A percentile compares a stretch with the other conserved stretches of the same genome.
These are phyloP conservation scores for Fraxinus albicans DNA, from an alignment of 305 asterid species.

Conservation along the genomic window DNA sequence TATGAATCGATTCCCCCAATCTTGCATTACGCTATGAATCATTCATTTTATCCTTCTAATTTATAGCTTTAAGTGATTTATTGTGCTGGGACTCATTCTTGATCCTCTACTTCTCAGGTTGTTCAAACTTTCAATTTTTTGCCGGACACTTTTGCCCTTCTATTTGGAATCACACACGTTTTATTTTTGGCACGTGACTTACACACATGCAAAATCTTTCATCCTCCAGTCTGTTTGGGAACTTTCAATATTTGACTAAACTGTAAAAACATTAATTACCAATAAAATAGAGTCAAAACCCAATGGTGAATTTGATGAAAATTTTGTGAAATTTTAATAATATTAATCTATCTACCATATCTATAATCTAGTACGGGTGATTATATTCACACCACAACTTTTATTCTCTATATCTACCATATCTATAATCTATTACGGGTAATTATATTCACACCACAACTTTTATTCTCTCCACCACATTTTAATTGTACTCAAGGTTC, in stretches of 20 bases:
- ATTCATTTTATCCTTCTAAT: neutral
- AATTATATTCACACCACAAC: no score
- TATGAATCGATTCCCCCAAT: neutral
- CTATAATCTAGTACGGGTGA: no score
- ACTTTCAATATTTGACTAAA: neutral
- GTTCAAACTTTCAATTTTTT: neutral
- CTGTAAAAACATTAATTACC: neutral
- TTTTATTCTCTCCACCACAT: no score
- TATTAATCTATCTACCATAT: no score
- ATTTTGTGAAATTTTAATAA: neutral
- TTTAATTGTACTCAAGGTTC: no score
- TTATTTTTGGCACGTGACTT: neutral
- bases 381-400: no score
- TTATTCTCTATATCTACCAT: no score
- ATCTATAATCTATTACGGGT: no score
- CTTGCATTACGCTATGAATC: neutral
- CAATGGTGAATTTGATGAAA: neutral
- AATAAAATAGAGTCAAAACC: neutral
- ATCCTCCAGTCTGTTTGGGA: neutral
- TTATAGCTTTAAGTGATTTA: neutral
- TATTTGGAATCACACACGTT: neutral
- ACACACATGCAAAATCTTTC: neutral
- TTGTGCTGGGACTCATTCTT: neutral
- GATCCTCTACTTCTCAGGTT: neutral
- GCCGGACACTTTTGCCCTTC: neutral